Conservation (phyloP, 1,139 yeast species). For the Ashbya aceris region DNA sequence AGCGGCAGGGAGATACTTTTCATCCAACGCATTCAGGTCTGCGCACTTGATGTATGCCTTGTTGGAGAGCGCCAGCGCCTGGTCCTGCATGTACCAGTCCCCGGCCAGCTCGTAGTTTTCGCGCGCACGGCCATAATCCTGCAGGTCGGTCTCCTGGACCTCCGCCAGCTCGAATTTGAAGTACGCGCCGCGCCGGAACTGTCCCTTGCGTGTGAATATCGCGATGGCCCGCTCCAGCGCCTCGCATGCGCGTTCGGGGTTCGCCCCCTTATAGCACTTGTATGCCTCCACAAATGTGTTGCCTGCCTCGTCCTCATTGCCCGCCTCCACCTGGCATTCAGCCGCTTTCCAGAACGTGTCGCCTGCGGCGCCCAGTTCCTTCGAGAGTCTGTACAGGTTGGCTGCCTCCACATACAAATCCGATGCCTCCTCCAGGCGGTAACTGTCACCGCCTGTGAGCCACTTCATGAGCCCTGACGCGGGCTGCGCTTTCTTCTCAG, state of each 20-base stretch:
- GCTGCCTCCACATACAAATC: conserved; percentile 89
- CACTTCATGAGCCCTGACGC: conserved; percentile 66
- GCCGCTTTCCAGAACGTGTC: conserved; percentile 81
- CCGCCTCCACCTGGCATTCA: conserved; percentile 62
- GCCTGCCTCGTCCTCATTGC: conserved; percentile 84
- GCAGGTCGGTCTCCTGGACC: conserved; percentile 64
- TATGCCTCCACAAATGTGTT: conserved; percentile 85
- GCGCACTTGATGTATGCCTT: conserved; percentile 87
- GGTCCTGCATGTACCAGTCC: conserved; percentile 90
- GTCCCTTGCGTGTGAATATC: conserved; percentile 81
- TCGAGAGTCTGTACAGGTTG: conserved; percentile 67
- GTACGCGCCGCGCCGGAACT: conserved; percentile 92
- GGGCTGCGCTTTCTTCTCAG: conserved; percentile 64
- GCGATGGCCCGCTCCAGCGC: conserved; percentile 70
- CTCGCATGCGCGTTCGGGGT: conserved; percentile 71
- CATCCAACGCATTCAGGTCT: conserved; percentile 72
- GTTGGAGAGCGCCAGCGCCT: conserved; percentile 82
- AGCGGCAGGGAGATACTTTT: conserved; percentile 64
- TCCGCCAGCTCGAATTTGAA: conserved; percentile 87
- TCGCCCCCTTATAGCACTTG: conserved; percentile 65
- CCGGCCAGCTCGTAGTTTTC: conserved; percentile 86
- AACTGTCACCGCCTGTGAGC: conserved; percentile 58
- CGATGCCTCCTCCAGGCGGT: conserved; percentile 80
- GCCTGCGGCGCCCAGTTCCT: conserved; percentile 67
- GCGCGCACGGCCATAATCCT: conserved; percentile 60